These are phyloP conservation scores for Oemleria cerasiformis DNA, from an alignment of 306 rosid genomes.

Conservation along the genomic window DNA sequence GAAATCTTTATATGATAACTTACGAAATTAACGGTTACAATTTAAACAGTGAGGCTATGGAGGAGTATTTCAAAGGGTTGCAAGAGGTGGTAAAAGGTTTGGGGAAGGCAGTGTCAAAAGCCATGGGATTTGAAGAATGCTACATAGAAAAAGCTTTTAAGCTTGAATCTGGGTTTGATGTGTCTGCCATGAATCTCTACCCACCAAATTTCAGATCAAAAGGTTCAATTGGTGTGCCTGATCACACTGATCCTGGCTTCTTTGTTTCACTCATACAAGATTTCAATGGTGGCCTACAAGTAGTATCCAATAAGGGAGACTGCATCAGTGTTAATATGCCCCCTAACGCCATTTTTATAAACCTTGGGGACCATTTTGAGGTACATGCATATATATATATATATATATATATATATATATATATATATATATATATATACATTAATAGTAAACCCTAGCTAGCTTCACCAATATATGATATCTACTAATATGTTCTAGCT, in stretches of 20 bases:
- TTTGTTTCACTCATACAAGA: conserved; percentile 46
- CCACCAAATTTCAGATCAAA: conserved; percentile 37
- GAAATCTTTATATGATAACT: no score
- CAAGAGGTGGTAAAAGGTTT: conserved; percentile 29
- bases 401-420: no score
- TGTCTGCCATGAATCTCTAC: conserved; percentile 48
- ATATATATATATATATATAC: no score
- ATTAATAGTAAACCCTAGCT: no score
- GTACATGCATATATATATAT: no score
- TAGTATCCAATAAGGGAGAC: conserved; percentile 41
- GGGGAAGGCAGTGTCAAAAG: conserved; percentile 42
- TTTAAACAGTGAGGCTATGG: conserved; percentile 29
- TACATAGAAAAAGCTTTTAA: conserved; percentile 50
- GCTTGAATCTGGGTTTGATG: conserved; percentile 44
- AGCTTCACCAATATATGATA: no score
- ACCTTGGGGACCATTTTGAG: conserved; percentile 60
- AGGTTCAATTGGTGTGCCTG: conserved; percentile 34
- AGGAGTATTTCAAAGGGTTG: conserved; percentile 35
- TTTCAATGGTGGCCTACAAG: conserved; percentile 53
- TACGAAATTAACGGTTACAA: neutral
- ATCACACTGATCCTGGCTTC: conserved; percentile 60
- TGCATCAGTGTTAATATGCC: conserved; percentile 53
- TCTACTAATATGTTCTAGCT: no score
- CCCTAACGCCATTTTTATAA: conserved; percentile 45
- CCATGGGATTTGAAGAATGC: conserved; percentile 45